A percentile compares a stretch with the other conserved stretches of the same genome.
Evolutionary conservation across 2,329 filamentous ascomycete genomes (phyloP).

Genomic region (Tolypocladium capitatum): DNA sequence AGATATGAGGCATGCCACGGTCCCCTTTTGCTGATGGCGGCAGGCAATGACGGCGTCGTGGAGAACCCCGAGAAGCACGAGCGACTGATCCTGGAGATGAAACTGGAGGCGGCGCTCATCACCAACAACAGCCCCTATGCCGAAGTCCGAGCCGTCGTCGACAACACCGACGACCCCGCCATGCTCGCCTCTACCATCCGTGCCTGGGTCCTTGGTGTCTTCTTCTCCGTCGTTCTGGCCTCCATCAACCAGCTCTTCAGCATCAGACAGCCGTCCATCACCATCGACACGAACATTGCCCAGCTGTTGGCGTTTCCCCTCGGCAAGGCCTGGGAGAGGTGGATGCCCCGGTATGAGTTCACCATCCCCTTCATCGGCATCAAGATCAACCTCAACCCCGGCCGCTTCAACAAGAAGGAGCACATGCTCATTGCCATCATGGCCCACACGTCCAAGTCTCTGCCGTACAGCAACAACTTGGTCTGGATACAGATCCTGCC

Average conservation of each 20-base stretch:
- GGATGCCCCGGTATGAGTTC: slow-evolving; percentile 25
- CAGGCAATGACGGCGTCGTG: slow-evolving; percentile 17
- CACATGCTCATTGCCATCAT: slow-evolving; percentile 43
- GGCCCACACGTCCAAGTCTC: slow-evolving; percentile 36
- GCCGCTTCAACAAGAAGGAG: slow-evolving; percentile 41
- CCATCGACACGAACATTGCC: slow-evolving; percentile 34
- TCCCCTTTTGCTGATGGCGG: not conserved
- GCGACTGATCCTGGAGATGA: slow-evolving; percentile 34
- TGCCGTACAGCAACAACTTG: slow-evolving; percentile 36
- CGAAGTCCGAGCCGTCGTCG: slow-evolving; percentile 39
- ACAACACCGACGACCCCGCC: slow-evolving; percentile 37
- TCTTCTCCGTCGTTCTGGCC: slow-evolving; percentile 31
- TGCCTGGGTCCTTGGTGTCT: slow-evolving; percentile 34
- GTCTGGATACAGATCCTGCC: slow-evolving; percentile 35
- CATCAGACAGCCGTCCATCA: slow-evolving; percentile 37
- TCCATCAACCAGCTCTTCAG: slow-evolving; percentile 43
- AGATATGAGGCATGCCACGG: too few relatives aligned
- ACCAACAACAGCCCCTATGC: slow-evolving; percentile 42
- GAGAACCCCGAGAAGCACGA: slow-evolving; percentile 22
- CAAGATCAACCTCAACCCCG: slow-evolving; percentile 29
- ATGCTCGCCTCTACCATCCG: slow-evolving; percentile 37
- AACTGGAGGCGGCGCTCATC: slow-evolving; percentile 36
- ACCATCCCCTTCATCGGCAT: slow-evolving; percentile 24
- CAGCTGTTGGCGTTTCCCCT: slow-evolving; percentile 39
- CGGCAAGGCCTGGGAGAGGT: slow-evolving; percentile 29